A percentile compares a stretch with the other conserved stretches of the same genome.
These are phyloP conservation scores for Aspergillus cavernicola DNA, from an alignment of 495 filamentous ascomycete genomes.

Conservation along the genomic window DNA sequence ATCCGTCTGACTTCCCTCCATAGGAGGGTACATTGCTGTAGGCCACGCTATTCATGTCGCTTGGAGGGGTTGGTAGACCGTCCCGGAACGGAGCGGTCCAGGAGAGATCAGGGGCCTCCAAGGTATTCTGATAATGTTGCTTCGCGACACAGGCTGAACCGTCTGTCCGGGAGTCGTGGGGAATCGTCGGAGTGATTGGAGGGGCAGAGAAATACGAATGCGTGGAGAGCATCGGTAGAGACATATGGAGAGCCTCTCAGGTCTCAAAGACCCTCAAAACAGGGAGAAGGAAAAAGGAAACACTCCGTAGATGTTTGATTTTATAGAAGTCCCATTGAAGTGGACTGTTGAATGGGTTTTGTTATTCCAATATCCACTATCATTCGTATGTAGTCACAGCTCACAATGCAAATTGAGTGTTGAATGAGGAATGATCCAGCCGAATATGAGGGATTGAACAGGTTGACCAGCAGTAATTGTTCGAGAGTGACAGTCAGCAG, in stretches of 20 bases:
- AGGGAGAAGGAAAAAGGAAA: background rate
- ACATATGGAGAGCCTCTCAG: slow-evolving; percentile 28
- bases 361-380: background rate
- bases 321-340: slow-evolving; percentile 19
- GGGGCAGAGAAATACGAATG: slow-evolving; percentile 26
- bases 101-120: slow-evolving; percentile 19
- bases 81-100: slow-evolving; percentile 42
- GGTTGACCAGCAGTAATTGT: background rate
- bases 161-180: slow-evolving; percentile 14
- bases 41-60: slow-evolving; percentile 47
- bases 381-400: background rate
- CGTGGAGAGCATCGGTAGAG: slow-evolving; percentile 29
- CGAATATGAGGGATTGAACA: slow-evolving; percentile 4
- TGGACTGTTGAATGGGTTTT: background rate
- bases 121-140: slow-evolving; percentile 16
- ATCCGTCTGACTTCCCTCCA: slow-evolving; percentile 29
- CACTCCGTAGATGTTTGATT: slow-evolving; percentile 2
- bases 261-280: background rate
- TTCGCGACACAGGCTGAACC: slow-evolving; percentile 21
- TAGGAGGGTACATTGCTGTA: slow-evolving; percentile 39
- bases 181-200: slow-evolving; percentile 27
- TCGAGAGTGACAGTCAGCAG: slow-evolving; percentile 9
- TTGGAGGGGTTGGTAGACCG: slow-evolving; percentile 49
- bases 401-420: background rate
- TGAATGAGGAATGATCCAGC: background rate